Evolutionary conservation across 164 flowering plant genomes (phyloP), one percentile per base, ranked within the genome.

Genomic region (Chloranthus sessilifolius): DNA sequence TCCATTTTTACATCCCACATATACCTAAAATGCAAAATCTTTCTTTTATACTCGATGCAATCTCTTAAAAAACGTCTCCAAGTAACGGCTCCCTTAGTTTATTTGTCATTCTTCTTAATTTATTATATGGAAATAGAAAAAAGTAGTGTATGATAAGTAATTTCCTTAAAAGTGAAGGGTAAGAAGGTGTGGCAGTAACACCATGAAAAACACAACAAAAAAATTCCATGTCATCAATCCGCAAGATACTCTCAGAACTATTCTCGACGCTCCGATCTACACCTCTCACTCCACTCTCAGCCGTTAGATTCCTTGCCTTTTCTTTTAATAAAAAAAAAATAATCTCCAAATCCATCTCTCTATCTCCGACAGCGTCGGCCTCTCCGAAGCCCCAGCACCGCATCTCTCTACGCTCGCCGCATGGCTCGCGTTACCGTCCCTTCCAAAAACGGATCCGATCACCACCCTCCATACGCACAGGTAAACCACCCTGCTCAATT

Each of bases 151-250:
- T n/a, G n/a, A n/a, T n/a, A n/a, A n/a, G n/a, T n/a, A n/a, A n/a
- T n/a, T n/a, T n/a, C n/a, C n/a, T n/a, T n/a, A n/a, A n/a, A n/a
- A n/a, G n/a, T n/a, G n/a, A n/a, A n/a, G n/a, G n/a, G n/a, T n/a
- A n/a, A n/a, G n/a, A n/a, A n/a, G n/a, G n/a, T n/a, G n/a, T n/a
- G n/a, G n/a, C n/a, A n/a, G n/a, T n/a, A n/a, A n/a, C n/a, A n/a
- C n/a, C n/a, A n/a, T n/a, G n/a, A n/a, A n/a, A n/a, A n/a, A n/a
- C n/a, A n/a, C n/a, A n/a, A n/a, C n/a, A n/a, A n/a, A n/a, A n/a
- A n/a, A n/a, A n/a, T n/a, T n/a, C 42, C 42, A 38, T 21, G 42
- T 38, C 42, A 38, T 38, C 42, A 15, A 38, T 38, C 42, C 42
- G 42, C 17, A 21, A 17, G 6, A 6, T 6, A 7, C 7, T 11